phyloP scores from a whole-genome alignment of 768 basidiomycete species.

The Thelephora aurantiotincta region DNA sequence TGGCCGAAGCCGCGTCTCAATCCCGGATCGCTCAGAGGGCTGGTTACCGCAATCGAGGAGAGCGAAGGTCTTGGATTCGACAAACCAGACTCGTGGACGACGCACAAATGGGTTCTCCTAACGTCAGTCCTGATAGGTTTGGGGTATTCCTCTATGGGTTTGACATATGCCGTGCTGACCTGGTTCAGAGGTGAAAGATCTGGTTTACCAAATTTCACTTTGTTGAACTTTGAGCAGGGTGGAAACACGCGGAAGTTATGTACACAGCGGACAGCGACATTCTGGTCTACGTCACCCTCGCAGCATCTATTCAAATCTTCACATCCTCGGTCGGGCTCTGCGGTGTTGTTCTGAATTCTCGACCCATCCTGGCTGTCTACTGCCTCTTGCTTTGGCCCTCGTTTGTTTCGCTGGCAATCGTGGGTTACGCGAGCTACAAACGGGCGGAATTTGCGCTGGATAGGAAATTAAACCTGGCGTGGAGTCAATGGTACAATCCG shows the following conservation, averaged over 20 bases:
- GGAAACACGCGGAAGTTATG: slow-evolving; percentile 49
- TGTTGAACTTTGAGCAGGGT: slow-evolving; percentile 24
- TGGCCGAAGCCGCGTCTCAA: slow-evolving; percentile 29
- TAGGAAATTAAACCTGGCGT: slow-evolving; percentile 50
- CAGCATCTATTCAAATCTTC: slow-evolving; percentile 41
- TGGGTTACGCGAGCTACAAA: slow-evolving; percentile 55
- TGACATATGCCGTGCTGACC: slow-evolving; percentile 38
- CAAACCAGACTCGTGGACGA: slow-evolving; percentile 36
- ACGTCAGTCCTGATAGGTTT: slow-evolving; percentile 42
- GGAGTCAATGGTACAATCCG: slow-evolving; percentile 49
- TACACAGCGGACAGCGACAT: slow-evolving; percentile 43
- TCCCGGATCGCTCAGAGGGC: slow-evolving; percentile 3
- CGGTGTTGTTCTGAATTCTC: slow-evolving; percentile 51
- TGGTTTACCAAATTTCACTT: not conserved
- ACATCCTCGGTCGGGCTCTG: slow-evolving; percentile 45
- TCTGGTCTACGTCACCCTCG: slow-evolving; percentile 40
- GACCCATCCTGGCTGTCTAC: slow-evolving; percentile 54
- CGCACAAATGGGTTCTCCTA: slow-evolving; percentile 47
- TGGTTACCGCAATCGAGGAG: slow-evolving; percentile 16
- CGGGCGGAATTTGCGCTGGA: slow-evolving; percentile 46
- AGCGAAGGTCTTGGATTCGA: slow-evolving; percentile 25
- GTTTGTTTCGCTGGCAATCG: slow-evolving; percentile 37
- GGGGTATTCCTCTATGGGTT: slow-evolving; percentile 33
- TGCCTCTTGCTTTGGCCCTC: slow-evolving; percentile 54
- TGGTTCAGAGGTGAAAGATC: slow-evolving; percentile 39